Evolutionary conservation across 1,284 basidiomycete species (phyloP).

Genomic region (Moesziomyces sp.): DNA sequence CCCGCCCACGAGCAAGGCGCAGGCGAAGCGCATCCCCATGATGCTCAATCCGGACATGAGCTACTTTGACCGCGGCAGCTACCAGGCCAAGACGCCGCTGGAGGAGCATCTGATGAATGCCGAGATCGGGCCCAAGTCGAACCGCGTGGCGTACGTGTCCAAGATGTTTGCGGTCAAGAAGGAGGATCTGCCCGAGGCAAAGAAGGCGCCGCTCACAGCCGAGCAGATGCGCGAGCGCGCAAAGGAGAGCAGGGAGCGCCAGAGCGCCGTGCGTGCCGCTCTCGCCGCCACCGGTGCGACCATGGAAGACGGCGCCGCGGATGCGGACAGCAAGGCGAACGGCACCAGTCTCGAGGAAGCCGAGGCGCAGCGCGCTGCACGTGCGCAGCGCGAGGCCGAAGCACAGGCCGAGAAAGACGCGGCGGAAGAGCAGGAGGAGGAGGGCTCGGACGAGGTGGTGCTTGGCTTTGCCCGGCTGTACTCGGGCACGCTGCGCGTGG

Average conservation of each 20-base stretch:
- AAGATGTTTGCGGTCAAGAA: slow-evolving; percentile 95
- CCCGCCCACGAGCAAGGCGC: slow-evolving; percentile 85
- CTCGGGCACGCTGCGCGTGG: slow-evolving; percentile 81
- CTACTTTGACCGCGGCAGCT: slow-evolving; percentile 69
- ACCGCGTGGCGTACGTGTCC: slow-evolving; percentile 80
- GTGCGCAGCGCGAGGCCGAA: slow-evolving; percentile 30
- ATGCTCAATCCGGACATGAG: slow-evolving; percentile 87
- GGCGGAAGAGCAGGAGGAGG: slow-evolving; percentile 27
- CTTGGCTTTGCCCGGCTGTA: slow-evolving; percentile 92
- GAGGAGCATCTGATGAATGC: slow-evolving; percentile 80
- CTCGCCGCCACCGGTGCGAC: slow-evolving; percentile 65
- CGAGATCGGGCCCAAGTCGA: slow-evolving; percentile 45
- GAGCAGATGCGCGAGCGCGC: slow-evolving; percentile 85
- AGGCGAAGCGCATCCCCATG: slow-evolving; percentile 84
- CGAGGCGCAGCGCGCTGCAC: slow-evolving; percentile 34
- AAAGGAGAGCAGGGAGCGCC: slow-evolving; percentile 56
- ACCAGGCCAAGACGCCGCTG: slow-evolving; percentile 68
- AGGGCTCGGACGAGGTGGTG: slow-evolving; percentile 54
- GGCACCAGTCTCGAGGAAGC: slow-evolving; percentile 48
- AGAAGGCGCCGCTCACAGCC: slow-evolving; percentile 73
- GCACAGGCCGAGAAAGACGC: slow-evolving; percentile 30
- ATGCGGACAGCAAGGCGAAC: slow-evolving; percentile 48
- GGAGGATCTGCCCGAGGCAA: slow-evolving; percentile 83
- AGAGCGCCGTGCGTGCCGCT: slow-evolving; percentile 49
- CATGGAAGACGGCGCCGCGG: slow-evolving; percentile 16